Evolutionary conservation across 345 rosid species (phyloP).

Genomic region (Boechera stricta): DNA sequence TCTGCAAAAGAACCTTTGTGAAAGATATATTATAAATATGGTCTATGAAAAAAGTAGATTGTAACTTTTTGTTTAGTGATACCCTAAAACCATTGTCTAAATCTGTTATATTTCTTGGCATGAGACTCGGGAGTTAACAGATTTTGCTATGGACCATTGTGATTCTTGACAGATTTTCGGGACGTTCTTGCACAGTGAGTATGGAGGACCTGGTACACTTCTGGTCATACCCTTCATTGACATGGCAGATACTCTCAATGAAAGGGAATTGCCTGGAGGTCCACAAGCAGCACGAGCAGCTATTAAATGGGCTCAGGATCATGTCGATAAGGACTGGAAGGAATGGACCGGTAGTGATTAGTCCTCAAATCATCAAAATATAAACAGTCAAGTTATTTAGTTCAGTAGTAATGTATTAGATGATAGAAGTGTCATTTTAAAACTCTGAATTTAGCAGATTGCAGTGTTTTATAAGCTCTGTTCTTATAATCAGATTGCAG

Average conservation of each 20-base stretch:
- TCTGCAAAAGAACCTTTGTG: not conserved
- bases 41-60: not conserved
- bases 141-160: slow-evolving; percentile 3
- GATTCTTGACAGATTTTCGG: slow-evolving; percentile 64
- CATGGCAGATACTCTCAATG: slow-evolving; percentile 88
- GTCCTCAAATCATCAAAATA: not conserved
- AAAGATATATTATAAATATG: not conserved
- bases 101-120: slow-evolving; percentile 1
- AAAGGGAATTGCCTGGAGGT: slow-evolving; percentile 81
- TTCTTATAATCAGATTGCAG: not conserved
- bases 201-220: slow-evolving; percentile 96
- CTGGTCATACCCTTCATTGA: slow-evolving; percentile 87
- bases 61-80: not conserved
- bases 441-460: slow-evolving; percentile 32
- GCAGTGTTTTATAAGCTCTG: not conserved
- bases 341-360: slow-evolving; percentile 73
- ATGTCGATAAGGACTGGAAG: slow-evolving; percentile 93
- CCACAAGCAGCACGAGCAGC: slow-evolving; percentile 94
- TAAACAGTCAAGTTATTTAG: slow-evolving; percentile 6
- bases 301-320: slow-evolving; percentile 83
- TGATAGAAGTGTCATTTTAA: not conserved
- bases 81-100: not conserved
- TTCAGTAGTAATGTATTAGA: slow-evolving; percentile 16
- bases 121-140: not conserved
- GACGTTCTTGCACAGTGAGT: slow-evolving; percentile 76